A percentile compares a stretch with the other conserved stretches of the same genome.
Conservation (phyloP, 306 rosid species). For the Crotalaria pallida region DNA sequence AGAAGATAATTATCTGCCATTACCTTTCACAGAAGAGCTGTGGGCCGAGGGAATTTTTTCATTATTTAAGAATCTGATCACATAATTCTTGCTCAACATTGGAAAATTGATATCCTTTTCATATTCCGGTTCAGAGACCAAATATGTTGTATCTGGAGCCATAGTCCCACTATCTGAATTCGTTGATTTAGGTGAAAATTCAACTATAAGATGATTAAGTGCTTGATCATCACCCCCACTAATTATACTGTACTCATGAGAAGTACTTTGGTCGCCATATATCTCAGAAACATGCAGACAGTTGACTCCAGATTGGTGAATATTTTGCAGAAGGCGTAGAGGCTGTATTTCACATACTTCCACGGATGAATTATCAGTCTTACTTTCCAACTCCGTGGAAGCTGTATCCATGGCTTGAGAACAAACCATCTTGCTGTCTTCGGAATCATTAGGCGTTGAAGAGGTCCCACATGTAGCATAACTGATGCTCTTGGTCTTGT, state of each 20-base stretch:
- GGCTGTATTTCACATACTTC: conserved; percentile 65
- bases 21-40: conserved; percentile 90
- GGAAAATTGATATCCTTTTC: conserved; percentile 28
- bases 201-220: conserved; percentile 56
- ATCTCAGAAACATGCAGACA: conserved; percentile 81
- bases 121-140: conserved; percentile 23
- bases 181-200: conserved; percentile 36
- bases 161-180: conserved; percentile 24
- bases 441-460: conserved; percentile 31
- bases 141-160: conserved; percentile 18
- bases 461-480: conserved; percentile 24
- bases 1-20: neutral
- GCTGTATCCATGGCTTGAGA: conserved; percentile 32
- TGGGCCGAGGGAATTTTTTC: conserved; percentile 70
- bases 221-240: conserved; percentile 99
- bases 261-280: conserved; percentile 30
- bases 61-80: conserved; percentile 41
- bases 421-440: conserved; percentile 22
- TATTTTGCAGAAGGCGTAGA: conserved; percentile 40
- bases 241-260: conserved; percentile 44
- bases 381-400: conserved; percentile 30
- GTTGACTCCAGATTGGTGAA: conserved; percentile 93
- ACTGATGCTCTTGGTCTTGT: conserved; percentile 18
- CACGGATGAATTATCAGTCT: conserved; percentile 31
- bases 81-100: conserved; percentile 27